phyloP scores from a whole-genome alignment of 345 rosid species.

The Salix caprea region DNA sequence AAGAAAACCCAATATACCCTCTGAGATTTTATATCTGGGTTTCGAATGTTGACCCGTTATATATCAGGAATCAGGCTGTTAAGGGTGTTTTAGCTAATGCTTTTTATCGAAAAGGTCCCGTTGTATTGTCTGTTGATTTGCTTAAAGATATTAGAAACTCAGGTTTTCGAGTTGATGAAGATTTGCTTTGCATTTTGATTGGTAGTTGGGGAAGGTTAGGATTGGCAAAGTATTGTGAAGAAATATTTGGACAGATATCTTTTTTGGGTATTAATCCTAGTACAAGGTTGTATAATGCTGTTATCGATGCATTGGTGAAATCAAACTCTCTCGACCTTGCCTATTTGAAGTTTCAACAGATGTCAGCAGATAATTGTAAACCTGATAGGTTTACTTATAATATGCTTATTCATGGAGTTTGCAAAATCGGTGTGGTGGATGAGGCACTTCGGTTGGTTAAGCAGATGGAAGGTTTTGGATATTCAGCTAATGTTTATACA shows the following conservation, averaged over 20 bases:
- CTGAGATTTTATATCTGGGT: conserved; percentile 78
- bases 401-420: conserved; percentile 83
- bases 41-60: conserved; percentile 41
- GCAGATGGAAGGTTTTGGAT: conserved; percentile 77
- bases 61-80: conserved; percentile 52
- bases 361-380: conserved; percentile 66
- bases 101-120: conserved; percentile 62
- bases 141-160: conserved; percentile 57
- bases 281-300: conserved; percentile 80
- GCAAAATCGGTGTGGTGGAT: conserved; percentile 69
- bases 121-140: conserved; percentile 62
- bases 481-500: conserved; percentile 63
- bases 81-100: conserved; percentile 46
- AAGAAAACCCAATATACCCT: conserved; percentile 55
- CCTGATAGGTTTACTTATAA: conserved; percentile 91
- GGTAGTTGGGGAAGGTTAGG: conserved; percentile 93
- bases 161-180: conserved; percentile 54
- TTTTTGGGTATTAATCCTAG: conserved; percentile 68
- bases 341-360: conserved; percentile 86
- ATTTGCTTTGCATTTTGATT: conserved; percentile 67
- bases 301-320: conserved; percentile 77
- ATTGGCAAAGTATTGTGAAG: conserved; percentile 73
- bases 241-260: conserved; percentile 73
- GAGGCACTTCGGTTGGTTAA: conserved; percentile 78
- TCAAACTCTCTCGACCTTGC: conserved; percentile 83